Base-by-base conservation (phyloP, 176 grass and related monocot genomes). In the Tillandsia leiboldiana region DNA sequence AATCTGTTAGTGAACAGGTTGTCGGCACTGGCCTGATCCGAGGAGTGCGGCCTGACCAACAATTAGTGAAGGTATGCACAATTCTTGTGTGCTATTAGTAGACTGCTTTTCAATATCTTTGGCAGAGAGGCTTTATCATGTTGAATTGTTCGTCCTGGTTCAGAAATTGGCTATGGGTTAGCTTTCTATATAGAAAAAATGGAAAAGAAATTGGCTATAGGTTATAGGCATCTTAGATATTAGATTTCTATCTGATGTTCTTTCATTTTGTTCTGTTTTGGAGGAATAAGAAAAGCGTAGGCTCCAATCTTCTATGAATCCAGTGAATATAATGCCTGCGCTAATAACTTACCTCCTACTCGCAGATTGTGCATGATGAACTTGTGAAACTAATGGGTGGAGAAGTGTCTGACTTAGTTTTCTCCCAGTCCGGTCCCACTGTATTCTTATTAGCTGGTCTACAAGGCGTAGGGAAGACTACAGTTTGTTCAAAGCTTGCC, bases 381-480 rank as follows among this genome's bases (percentile, higher is more conserved):
- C 89, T 97, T 65, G 88, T 97, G 74, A 81, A 87, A 73, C 56
- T 97, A 69, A 97, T 93, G 94, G 94, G 94, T 50, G 87, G 94
- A 9, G 89, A 92, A 73, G 86, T 90, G 65, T 90, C 89, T n/a
- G 94, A 97, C 74, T 50, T 97, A 61, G 79, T 83, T 58, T 97
- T 90, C 79, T 71, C 86, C 71, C 85, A 90, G 68, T 58, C 84
- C 74, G 89, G 84, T 15, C 84, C 86, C 6, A 97, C 94, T 11
- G 82, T 97, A 15, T 89, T 97, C 64, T 68, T 97, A 75, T 18
- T 97, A 69, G 89, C 94, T 50, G 94, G 89, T 29, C 56, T 97
- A 15, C 94, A 97, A 70, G 94, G 94, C 81, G 94, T 97, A 77
- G 94, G 94, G 70, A 97, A 97, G 75, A 97, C 94, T 63, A 97